These are phyloP conservation scores for Penicillium hordei DNA, from an alignment of 2,329 filamentous ascomycete genomes.

Conservation along the genomic window DNA sequence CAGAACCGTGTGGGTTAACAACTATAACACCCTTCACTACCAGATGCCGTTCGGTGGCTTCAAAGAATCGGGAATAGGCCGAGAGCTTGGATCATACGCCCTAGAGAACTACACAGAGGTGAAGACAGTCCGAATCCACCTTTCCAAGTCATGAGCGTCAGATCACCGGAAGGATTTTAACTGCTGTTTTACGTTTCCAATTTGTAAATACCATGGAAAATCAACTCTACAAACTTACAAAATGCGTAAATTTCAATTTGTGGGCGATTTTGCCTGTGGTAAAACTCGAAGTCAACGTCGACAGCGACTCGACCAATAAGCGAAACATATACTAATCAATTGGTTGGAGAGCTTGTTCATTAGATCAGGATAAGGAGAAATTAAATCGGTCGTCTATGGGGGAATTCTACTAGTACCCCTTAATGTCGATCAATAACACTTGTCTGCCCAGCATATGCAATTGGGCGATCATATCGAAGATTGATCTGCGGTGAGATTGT, in stretches of 20 bases:
- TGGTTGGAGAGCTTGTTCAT: background rate
- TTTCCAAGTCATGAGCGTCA: background rate
- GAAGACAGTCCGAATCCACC: conserved; percentile 36
- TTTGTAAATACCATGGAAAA: background rate
- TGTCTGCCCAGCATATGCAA: background rate
- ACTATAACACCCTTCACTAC: conserved; percentile 65
- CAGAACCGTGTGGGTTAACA: conserved; percentile 63
- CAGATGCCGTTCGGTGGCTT: conserved; percentile 36
- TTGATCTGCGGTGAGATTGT: background rate
- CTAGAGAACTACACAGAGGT: conserved; percentile 46
- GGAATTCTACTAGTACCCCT: background rate
- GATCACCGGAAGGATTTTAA: background rate
- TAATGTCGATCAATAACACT: background rate
- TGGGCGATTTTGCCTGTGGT: no score
- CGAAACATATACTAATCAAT: no score
- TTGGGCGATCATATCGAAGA: background rate
- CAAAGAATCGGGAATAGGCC: conserved; percentile 46
- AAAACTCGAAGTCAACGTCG: no score
- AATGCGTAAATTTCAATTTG: background rate
- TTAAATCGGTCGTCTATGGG: background rate
- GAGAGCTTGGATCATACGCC: conserved; percentile 45
- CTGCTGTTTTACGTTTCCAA: background rate
- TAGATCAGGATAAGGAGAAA: background rate
- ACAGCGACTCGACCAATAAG: no score
- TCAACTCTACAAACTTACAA: no score